Base-by-base conservation (phyloP, 768 basidiomycete species). In the Psilocybe cubensis region DNA sequence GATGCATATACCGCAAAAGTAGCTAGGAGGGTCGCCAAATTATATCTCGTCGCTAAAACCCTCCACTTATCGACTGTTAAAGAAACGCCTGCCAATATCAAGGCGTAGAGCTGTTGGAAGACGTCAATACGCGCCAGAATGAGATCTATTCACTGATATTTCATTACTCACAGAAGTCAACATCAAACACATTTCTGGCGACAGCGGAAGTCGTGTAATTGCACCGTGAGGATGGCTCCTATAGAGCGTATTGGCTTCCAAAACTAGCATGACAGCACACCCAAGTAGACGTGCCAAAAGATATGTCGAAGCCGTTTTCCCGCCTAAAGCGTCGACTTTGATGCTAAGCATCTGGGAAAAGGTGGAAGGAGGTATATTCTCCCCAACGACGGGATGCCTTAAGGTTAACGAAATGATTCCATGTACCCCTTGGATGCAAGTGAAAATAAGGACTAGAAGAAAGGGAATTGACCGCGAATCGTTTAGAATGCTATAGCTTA, bases 1-100 rank as follows among this genome's bases (percentile, higher is more conserved):
- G 83, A 83, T 20, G 70, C 64, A 66, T 82, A 89, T 2, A 86
- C 74, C 1, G 54, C 58, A 74, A 62, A 74, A 58, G 65, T 72
- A 52, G 57, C 75, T 38, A 75, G 33, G 5, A 76, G 64, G 7
- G 76, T 29, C 28, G 66, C 23, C 38, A 58, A 70, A 28, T 69
- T 63, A 54, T 77, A 72, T 28, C 61, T 57, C 3, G 66, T 61
- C 8, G 61, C 38, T 18, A 70, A 64, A 11, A 63, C 52, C 31
- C 73, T 74, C 50, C 74, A 66, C 6, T 63, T 64, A n/a, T 69
- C 67, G 3, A 74, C 65, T 0, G 70, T 59, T 11, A 80, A 56
- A 3, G 79, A 66, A 7, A 78, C 48, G 42, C 78, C 59, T 1
- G 75, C 74, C 14, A 82, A 65, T 21, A 82, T 42, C 3, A 76